Percentiles rank a stretch among this genome's conserved stretches.
phyloP scores from a whole-genome alignment of 257 asterid genomes.

The Solanum peruvianum region DNA sequence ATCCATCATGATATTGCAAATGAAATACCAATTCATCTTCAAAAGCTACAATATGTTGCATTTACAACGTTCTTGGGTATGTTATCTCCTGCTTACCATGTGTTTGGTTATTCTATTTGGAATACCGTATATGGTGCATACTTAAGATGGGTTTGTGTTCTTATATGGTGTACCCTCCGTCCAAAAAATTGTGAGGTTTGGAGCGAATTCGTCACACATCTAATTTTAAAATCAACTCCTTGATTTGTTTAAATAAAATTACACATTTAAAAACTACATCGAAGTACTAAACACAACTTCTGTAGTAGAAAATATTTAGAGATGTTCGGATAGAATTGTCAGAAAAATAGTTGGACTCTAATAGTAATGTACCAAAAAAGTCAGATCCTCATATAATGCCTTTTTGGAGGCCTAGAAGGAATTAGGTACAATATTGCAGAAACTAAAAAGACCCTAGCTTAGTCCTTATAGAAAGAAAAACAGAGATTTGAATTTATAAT shows the following conservation, averaged over 20 bases:
- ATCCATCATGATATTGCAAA: constrained; percentile 88
- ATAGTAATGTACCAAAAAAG: not conserved
- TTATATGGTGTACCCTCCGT: not conserved
- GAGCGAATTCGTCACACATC: not conserved
- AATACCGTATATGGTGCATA: not conserved
- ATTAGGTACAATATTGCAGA: not conserved
- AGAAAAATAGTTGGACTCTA: constrained; percentile 11
- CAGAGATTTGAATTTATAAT: not conserved
- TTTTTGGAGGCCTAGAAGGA: not conserved
- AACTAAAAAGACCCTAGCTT: not conserved
- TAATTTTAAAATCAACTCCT: not conserved
- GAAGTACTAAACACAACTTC: not conserved
- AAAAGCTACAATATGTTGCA: constrained; percentile 87
- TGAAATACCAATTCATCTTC: constrained; percentile 93
- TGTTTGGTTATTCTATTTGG: not conserved
- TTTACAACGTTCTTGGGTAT: constrained; percentile 86
- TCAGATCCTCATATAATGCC: not conserved
- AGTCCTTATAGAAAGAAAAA: not conserved
- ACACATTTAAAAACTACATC: not conserved
- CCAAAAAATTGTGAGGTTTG: not conserved
- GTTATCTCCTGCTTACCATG: constrained; percentile 6
- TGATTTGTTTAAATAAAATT: not conserved
- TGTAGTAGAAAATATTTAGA: not conserved
- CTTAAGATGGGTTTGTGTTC: constrained; percentile 2
- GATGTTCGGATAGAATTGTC: constrained; percentile 2